Base-by-base conservation (phyloP, 2,329 filamentous ascomycete species). In the Phialocephala sp. region DNA sequence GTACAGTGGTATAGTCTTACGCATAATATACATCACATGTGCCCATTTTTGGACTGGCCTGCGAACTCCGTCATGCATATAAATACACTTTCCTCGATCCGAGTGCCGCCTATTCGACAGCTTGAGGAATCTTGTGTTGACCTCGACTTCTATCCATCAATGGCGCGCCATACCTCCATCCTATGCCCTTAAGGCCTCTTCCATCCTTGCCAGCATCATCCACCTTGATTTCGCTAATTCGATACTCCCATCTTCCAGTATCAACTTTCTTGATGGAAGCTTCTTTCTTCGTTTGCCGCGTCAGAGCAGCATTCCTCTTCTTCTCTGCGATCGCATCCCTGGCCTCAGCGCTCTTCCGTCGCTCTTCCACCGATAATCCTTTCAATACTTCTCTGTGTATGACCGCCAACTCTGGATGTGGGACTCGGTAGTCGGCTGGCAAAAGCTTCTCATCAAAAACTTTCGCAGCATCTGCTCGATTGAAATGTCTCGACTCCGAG, bases 111-210 rank as follows among this genome's bases (percentile, higher is more conserved):
- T 62, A 74, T 50, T 64, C 68, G 62, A 90, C 86, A 61, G 81
- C 84, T 41, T 84, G 89, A 24, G 89, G 88, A 74, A 91, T 90
- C 83, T 90, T 91, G 79, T 89, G 78, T 75, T 84, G 74, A n/a
- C 86, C 88, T 71, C 83, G 85, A 78, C 83, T 85, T 64, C 89
- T 83, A 74, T 91, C 89, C 73, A 86, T 81, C 68, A 82, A 80
- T 12, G 89, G 88, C 66, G 83, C 83, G 66, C 89, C 89, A 71
- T 91, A 91, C 66, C 87, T 80, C 83, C 84, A 87, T 22, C 89
- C 89, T 1, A 85, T 82, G 14, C 80, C 87, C 32, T 76, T 77
- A 41, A 79, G 77, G 4, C 82, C 79, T 66, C 84, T 82, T 24
- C 88, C 88, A 59, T 82, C 77, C 24, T 76, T 78, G 37, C 88